Percentiles rank a stretch among this genome's conserved stretches.
These are phyloP conservation scores for Alternaria angustiovoidea DNA, from an alignment of 2,329 filamentous ascomycete genomes.

Conservation along the genomic window DNA sequence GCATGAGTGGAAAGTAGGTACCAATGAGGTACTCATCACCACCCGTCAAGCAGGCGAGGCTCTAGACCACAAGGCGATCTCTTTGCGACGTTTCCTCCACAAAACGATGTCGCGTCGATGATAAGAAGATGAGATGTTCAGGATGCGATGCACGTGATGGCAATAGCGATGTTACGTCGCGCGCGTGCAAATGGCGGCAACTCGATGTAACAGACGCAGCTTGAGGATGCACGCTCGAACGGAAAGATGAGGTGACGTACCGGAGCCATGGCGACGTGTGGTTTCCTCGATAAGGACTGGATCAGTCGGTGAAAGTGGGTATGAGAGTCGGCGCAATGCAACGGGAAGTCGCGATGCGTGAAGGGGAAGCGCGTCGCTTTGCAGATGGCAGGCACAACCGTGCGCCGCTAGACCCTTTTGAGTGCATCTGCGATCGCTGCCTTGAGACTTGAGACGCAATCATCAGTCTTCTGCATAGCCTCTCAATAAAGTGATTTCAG, in stretches of 20 bases:
- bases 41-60: background rate
- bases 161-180: constrained; percentile 16
- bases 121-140: constrained; percentile 2
- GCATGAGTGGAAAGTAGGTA: background rate
- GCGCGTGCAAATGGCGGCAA: constrained; percentile 6
- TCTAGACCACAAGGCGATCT: background rate
- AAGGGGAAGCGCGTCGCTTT: constrained; percentile 43
- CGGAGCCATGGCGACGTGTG: constrained; percentile 41
- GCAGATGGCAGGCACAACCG: constrained; percentile 36
- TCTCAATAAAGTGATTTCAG: no score
- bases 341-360: constrained; percentile 44
- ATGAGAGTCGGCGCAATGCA: constrained; percentile 30
- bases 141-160: constrained; percentile 11
- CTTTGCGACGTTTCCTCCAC: background rate
- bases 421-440: background rate
- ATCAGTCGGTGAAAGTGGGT: constrained; percentile 29
- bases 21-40: background rate
- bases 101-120: background rate
- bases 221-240: constrained; percentile 1
- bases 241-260: constrained; percentile 34
- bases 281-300: constrained; percentile 25
- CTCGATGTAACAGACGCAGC: constrained; percentile 5
- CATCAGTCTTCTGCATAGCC: background rate
- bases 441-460: background rate
- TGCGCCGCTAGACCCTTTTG: constrained; percentile 26